A percentile compares a stretch with the other conserved stretches of the same genome.
Conservation (phyloP, 2,329 filamentous ascomycete species). For the Fusarium sp. region DNA sequence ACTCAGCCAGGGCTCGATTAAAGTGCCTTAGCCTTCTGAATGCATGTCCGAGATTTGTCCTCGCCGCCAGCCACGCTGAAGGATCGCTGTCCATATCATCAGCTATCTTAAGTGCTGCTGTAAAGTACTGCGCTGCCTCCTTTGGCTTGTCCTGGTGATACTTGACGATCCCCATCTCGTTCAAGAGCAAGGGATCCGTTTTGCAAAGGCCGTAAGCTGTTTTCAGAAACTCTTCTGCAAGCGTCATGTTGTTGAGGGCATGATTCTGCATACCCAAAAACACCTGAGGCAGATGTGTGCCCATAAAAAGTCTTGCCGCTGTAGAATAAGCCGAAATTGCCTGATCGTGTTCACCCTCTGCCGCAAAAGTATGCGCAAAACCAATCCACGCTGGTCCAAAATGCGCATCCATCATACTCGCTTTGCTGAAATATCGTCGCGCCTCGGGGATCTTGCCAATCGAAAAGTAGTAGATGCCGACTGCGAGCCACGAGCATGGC, state of each 20-base stretch:
- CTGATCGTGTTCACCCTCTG: conserved; percentile 97
- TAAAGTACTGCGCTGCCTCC: conserved; percentile 83
- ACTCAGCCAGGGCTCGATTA: conserved; percentile 80
- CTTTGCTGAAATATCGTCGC: conserved; percentile 95
- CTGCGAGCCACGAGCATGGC: conserved; percentile 91
- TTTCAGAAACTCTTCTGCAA: conserved; percentile 94
- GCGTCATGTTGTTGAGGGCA: conserved; percentile 91
- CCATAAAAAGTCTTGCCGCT: conserved; percentile 93
- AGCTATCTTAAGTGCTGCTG: conserved; percentile 80
- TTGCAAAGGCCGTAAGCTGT: conserved; percentile 87
- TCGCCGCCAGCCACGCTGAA: conserved; percentile 83
- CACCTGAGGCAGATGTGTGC: conserved; percentile 93
- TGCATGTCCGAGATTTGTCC: conserved; percentile 91
- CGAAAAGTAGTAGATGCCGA: conserved; percentile 93
- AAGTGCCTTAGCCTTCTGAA: conserved; percentile 79
- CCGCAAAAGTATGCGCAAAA: conserved; percentile 97
- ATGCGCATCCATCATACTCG: conserved; percentile 96
- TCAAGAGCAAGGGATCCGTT: conserved; percentile 89
- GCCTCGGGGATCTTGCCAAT: conserved; percentile 93
- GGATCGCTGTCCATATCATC: conserved; percentile 86
- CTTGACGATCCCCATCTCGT: conserved; percentile 95
- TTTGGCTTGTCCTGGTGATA: conserved; percentile 88
- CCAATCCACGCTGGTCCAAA: conserved; percentile 99
- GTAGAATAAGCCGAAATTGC: conserved; percentile 98
- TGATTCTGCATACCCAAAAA: conserved; percentile 99